Evolutionary conservation across 176 grass and related monocot species (phyloP).

Genomic region (Dactylis glomerata): DNA sequence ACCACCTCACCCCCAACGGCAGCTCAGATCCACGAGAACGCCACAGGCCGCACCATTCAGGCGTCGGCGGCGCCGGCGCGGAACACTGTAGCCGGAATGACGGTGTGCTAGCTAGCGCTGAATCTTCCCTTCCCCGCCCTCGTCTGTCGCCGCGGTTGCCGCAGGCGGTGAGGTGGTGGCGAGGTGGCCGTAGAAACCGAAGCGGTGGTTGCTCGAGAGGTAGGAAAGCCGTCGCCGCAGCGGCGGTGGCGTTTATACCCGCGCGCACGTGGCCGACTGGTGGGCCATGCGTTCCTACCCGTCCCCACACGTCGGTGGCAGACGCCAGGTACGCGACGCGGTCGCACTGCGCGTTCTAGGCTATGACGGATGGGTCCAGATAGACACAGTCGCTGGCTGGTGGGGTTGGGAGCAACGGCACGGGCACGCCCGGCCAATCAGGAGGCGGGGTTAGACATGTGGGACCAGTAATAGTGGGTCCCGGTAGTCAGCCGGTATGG

Average conservation of each 20-base stretch:
- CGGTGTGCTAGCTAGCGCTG: not conserved
- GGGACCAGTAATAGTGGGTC: rapidly evolving
- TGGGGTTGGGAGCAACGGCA: constrained; percentile 26
- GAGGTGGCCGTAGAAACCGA: constrained; percentile 37
- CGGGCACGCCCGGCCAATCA: constrained; percentile 19
- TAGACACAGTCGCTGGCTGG: not conserved
- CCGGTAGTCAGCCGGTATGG: not conserved
- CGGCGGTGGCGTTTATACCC: constrained; percentile 33
- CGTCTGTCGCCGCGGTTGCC: not conserved
- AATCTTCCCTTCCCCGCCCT: not conserved
- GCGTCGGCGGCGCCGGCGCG: not conserved
- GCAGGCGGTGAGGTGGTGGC: constrained; percentile 4
- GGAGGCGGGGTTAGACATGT: not conserved
- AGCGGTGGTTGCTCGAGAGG: constrained; percentile 24
- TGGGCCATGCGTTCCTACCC: not conserved
- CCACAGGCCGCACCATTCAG: constrained; percentile 18
- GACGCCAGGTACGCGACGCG: not conserved
- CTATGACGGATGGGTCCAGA: not conserved
- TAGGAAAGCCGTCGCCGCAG: not conserved
- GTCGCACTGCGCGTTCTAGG: not conserved
- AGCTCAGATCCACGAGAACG: constrained; percentile 35
- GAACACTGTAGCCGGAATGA: not conserved
- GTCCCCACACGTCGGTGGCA: constrained; percentile 6
- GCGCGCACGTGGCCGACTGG: not conserved
- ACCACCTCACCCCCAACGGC: not conserved